Evolutionary conservation across 1,284 basidiomycete species (phyloP), one percentile per base, ranked within the genome.

Genomic region (Pyrrhoderma noxium): DNA sequence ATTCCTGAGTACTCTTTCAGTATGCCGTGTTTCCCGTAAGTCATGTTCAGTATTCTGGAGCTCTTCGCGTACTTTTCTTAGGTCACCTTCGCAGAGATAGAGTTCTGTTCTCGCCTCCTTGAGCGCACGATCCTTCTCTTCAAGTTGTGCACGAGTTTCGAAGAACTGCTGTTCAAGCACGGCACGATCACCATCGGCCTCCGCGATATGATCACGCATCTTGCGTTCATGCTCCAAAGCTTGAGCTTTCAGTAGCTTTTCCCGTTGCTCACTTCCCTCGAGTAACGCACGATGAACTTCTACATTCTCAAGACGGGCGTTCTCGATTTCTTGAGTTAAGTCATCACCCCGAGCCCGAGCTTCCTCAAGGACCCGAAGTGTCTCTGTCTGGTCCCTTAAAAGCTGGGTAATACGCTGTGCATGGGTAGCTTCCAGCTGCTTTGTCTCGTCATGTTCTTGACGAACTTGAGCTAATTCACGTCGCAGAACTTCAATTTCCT

Each of bases 151-250:
- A 51, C 79, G 79, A 23, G 90, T 70, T 56, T 90, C 87, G 38
- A 82, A 79, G 64, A 91, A 88, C 64, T 92, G 86, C 53, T 91
- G 82, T 63, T 93, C 90, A 46, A 94, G 71, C 3, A 94, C 88
- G 0, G 90, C 90, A 14, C 91, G 79, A 66, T 94, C 91, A 0
- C 90, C 91, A 61, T 94, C 89, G 5, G 92, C 89, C 64, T 95
- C 92, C 1, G 89, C 89, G 42, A 89, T 84, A 61, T 91, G 88
- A 65, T 94, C 91, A 1, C 90, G 77, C 63, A 96, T 79, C 46
- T 85, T 75, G 14, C 86, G 76, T 56, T 94, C 91, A 59, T 92
- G 87, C 63, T 93, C 89, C 4, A 75, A 79, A 3, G 85, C 82
- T 62, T 92, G 88, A 3, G 73, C 75, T 47, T 75, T 78, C 49